Conservation (phyloP, 306 rosid species). For the Fragaria ananassa region DNA sequence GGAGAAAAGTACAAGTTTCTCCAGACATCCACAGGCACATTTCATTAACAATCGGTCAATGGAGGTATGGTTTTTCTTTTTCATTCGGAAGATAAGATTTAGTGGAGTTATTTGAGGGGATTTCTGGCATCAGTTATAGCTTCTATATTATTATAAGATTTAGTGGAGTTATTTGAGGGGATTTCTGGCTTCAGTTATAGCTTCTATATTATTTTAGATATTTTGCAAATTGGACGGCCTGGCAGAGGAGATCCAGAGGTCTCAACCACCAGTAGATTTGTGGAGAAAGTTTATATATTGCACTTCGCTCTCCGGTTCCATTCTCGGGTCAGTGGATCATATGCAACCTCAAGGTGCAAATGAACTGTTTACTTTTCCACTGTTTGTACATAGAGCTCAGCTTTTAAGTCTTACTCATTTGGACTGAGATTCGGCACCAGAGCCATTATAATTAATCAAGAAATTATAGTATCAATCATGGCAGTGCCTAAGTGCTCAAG, state of each 20-base stretch:
- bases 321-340: conserved; percentile 94
- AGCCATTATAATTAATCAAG: not conserved
- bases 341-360: conserved; percentile 87
- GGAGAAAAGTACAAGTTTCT: conserved; percentile 57
- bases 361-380: conserved; percentile 10
- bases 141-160: not conserved
- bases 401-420: not conserved
- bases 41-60: conserved; percentile 91
- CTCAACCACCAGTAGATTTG: conserved; percentile 85
- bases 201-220: conserved; percentile 50
- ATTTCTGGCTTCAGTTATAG: conserved; percentile 14
- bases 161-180: conserved; percentile 1
- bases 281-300: conserved; percentile 95
- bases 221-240: conserved; percentile 83
- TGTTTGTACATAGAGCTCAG: not conserved
- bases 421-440: not conserved
- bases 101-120: too few species aligned
- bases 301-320: conserved; percentile 78
- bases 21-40: conserved; percentile 82
- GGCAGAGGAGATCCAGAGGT: conserved; percentile 80
- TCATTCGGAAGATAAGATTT: conserved; percentile 2
- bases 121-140: too few species aligned
- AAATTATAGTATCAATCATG: not conserved
- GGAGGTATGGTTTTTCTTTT: conserved; percentile 66
- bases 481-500: not conserved